phyloP scores from a whole-genome alignment of 2,329 filamentous ascomycete genomes.

The Pseudocercospora eumusae region DNA sequence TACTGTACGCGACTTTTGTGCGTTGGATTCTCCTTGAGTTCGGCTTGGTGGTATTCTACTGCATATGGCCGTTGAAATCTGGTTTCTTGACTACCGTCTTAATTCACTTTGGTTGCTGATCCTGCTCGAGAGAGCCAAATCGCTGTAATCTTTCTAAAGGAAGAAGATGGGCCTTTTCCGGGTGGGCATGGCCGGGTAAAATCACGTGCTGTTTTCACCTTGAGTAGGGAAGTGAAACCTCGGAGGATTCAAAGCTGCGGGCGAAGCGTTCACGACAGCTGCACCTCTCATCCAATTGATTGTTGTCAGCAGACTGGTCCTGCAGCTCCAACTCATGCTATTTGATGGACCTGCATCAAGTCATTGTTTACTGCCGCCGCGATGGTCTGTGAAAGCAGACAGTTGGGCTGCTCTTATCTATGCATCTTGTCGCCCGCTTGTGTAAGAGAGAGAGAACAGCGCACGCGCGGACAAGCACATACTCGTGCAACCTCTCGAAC shows the following conservation, averaged over 20 bases:
- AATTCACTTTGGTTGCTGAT: too few species aligned
- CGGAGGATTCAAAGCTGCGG: background rate
- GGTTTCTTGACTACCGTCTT: too few species aligned
- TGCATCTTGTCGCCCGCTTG: slow-evolving; percentile 19
- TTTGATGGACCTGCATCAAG: slow-evolving; percentile 23
- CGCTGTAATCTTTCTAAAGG: background rate
- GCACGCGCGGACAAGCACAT: slow-evolving; percentile 18
- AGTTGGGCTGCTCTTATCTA: slow-evolving; percentile 13
- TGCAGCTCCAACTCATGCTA: slow-evolving; percentile 20
- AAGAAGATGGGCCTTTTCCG: too few species aligned
- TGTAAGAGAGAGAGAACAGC: slow-evolving; percentile 12
- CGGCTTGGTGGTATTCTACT: too few species aligned
- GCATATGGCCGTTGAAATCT: too few species aligned
- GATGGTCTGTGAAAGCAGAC: slow-evolving; percentile 3
- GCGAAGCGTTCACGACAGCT: slow-evolving; percentile 20
- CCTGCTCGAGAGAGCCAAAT: background rate
- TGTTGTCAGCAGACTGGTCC: slow-evolving; percentile 8
- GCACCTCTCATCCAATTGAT: slow-evolving; percentile 25
- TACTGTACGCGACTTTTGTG: too few species aligned
- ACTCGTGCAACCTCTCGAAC: slow-evolving; percentile 14
- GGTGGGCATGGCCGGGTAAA: background rate
- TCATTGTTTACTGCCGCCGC: slow-evolving; percentile 19
- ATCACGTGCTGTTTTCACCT: background rate
- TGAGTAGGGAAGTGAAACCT: background rate
- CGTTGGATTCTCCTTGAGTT: too few species aligned